Base-by-base conservation (phyloP, 768 basidiomycete species). In the Filobasidium floriforme region DNA sequence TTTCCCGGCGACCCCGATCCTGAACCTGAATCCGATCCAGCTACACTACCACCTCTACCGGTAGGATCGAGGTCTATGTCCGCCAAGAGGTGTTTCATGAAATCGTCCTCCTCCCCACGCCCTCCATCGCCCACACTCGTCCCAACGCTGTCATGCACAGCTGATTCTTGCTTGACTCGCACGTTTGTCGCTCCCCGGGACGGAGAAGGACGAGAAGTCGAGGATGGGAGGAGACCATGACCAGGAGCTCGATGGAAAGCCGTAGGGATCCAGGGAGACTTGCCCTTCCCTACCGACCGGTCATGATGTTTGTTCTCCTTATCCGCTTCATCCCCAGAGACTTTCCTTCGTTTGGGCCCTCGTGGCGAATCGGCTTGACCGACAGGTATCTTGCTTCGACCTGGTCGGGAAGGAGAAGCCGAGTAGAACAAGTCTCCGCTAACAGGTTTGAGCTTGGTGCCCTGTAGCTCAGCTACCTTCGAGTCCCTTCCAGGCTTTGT, bases 61-160 rank as follows among this genome's bases (percentile, higher is more conserved):
- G 54, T 60, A 32, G 59, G 59, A 40, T 60, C 59, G 32, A 40
- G 32, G n/a, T 60, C 59, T 12, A 60, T 40, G 9, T 43, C 59
- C 10, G 12, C 59, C 59, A 60, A 43, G 11, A 60, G 37, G 28
- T 14, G n/a, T 26, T 40, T 40, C 59, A 60, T 60, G 12, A 60
- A 40, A 5, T 37, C 59, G 59, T 19, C 28, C 28, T 60, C 59
- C 29, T 60, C 29, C 37, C 28, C 59, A 18, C 1, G 5, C 18
- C 37, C 59, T 5, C 26, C 15, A n/a, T 4, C 24, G 24, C 26
- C 55, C 12, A 12, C 12, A 51, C 49, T n/a, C n/a, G n/a, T n/a
- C n/a, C n/a, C n/a, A n/a, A n/a, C n/a, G n/a, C n/a, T 12, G 7
- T 26, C 49, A 4, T 26, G 18, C 9, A 9, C 9, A 37, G 32